phyloP scores from a whole-genome alignment of 305 asterid species.

The Fraxinus angustifolia region DNA sequence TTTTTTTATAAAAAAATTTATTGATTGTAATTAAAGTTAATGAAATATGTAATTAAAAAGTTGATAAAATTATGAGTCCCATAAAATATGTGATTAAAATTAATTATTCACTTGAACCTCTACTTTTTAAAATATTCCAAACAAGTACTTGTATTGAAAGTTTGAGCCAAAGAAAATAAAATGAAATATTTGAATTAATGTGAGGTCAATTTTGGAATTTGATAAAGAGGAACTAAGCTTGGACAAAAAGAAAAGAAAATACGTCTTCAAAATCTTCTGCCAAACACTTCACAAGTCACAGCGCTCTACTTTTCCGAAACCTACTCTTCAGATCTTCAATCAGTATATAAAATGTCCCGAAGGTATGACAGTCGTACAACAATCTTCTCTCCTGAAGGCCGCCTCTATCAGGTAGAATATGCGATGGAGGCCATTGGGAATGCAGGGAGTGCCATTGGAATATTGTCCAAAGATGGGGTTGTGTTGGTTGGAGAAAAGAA shows the following conservation, averaged over 20 bases:
- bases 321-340: neutral
- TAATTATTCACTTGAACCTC: too few species aligned
- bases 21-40: neutral
- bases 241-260: neutral
- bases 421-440: slow-evolving; percentile 59
- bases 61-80: too few species aligned
- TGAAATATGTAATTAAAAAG: too few species aligned
- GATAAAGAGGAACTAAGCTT: neutral
- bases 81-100: too few species aligned
- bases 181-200: neutral
- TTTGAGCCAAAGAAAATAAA: neutral
- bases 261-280: neutral
- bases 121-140: neutral
- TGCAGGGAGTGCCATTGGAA: slow-evolving; percentile 51
- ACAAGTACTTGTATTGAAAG: neutral
- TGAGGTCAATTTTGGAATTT: neutral
- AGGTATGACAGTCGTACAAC: slow-evolving; percentile 57
- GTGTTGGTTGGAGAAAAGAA: slow-evolving; percentile 49
- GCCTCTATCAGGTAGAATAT: slow-evolving; percentile 52
- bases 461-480: slow-evolving; percentile 44
- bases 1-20: too few species aligned
- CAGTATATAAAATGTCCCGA: slow-evolving; percentile 36
- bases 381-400: slow-evolving; percentile 55
- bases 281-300: neutral
- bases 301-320: neutral